Percentiles rank a stretch among this genome's conserved stretches.
Evolutionary conservation across 768 basidiomycete genomes (phyloP).

Genomic region (Dendrothele bispora): DNA sequence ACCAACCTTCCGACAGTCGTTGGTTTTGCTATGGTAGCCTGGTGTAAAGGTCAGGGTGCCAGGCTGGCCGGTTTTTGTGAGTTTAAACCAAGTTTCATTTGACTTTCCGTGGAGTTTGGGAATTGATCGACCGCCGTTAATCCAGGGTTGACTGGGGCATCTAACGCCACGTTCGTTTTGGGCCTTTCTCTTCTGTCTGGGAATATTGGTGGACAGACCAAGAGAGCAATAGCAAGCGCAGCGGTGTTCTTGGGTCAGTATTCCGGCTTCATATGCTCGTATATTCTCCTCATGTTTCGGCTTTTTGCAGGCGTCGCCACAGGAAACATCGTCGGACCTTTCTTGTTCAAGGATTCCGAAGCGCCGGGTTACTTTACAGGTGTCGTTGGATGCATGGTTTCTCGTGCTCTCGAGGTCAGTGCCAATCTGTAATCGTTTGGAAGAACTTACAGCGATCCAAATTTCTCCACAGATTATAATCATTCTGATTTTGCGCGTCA

Average conservation of each 20-base stretch:
- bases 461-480: constrained; percentile 14
- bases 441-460: background rate
- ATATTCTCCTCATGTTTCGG: background rate
- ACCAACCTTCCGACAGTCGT: constrained; percentile 22
- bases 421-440: background rate
- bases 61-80: constrained; percentile 21
- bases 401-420: constrained; percentile 18
- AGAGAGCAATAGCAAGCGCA: constrained; percentile 20
- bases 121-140: no score
- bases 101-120: background rate
- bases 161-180: constrained; percentile 28
- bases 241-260: constrained; percentile 17
- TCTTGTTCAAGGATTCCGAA: constrained; percentile 22
- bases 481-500: constrained; percentile 21
- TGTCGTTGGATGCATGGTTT: constrained; percentile 22
- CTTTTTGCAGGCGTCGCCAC: constrained; percentile 12
- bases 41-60: constrained; percentile 18
- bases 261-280: background rate
- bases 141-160: constrained; percentile 23
- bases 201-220: constrained; percentile 36
- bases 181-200: constrained; percentile 34
- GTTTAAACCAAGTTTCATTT: background rate
- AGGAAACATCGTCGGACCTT: constrained; percentile 23
- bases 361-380: constrained; percentile 22
- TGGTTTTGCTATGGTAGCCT: constrained; percentile 25